Percentiles rank a stretch among this genome's conserved stretches.
phyloP scores from a whole-genome alignment of 495 filamentous ascomycete species.

The Cryomyces minteri region DNA sequence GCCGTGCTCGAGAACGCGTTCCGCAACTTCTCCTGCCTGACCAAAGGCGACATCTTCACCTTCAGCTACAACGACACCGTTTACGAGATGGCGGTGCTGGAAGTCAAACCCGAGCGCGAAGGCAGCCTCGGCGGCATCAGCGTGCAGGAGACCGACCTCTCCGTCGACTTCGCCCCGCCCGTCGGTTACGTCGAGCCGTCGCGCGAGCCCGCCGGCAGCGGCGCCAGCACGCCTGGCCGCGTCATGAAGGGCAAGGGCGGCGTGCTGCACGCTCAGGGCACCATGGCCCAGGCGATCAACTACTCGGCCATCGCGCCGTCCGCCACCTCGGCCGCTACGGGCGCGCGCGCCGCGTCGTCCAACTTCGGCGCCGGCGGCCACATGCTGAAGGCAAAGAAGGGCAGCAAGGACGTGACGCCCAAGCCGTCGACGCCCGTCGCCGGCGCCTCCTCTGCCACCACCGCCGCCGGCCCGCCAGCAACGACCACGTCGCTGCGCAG shows the following conservation, averaged over 20 bases:
- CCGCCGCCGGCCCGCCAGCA: not conserved
- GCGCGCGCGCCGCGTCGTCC: conserved; percentile 47
- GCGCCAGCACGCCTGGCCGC: conserved; percentile 41
- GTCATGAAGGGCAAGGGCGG: conserved; percentile 40
- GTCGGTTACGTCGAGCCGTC: conserved; percentile 78
- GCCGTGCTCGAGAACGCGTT: conserved; percentile 96
- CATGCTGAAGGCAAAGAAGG: conserved; percentile 58
- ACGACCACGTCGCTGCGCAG: conserved; percentile 24
- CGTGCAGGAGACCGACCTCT: conserved; percentile 85
- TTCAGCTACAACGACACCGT: conserved; percentile 88
- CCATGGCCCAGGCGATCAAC: conserved; percentile 94
- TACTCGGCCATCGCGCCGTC: conserved; percentile 85
- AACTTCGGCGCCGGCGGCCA: conserved; percentile 65
- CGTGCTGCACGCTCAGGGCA: conserved; percentile 61
- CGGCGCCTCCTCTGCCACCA: conserved; percentile 25
- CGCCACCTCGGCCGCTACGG: conserved; percentile 38
- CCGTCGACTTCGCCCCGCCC: conserved; percentile 87
- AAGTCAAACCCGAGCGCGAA: conserved; percentile 69
- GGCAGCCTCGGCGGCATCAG: conserved; percentile 50
- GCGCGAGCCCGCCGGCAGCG: conserved; percentile 17
- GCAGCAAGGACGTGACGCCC: conserved; percentile 54
- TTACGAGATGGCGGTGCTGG: conserved; percentile 81
- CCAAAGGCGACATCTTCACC: conserved; percentile 80
- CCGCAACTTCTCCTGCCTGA: conserved; percentile 83
- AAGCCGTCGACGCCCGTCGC: conserved; percentile 67